A percentile compares a stretch with the other conserved stretches of the same genome.
Conservation (phyloP, 2,329 filamentous ascomycete species). For the Microdochium nivale region DNA sequence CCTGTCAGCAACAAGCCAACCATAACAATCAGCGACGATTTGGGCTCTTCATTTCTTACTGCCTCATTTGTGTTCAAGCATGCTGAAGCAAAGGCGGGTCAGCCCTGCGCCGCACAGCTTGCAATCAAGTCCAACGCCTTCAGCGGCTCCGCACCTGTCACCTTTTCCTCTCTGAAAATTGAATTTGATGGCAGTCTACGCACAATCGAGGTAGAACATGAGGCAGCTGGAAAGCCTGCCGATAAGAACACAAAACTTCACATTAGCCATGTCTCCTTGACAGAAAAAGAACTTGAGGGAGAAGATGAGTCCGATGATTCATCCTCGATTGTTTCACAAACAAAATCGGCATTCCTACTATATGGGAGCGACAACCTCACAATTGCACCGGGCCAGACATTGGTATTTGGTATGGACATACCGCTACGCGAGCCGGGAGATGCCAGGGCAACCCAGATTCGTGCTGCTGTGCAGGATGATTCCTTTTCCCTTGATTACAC, state of each 20-base stretch:
- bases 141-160: constrained; percentile 39
- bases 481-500: constrained; percentile 61
- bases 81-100: constrained; percentile 53
- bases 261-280: constrained; percentile 10
- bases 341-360: constrained; percentile 28
- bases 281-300: constrained; percentile 14
- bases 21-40: constrained; percentile 41
- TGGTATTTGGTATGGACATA: constrained; percentile 63
- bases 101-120: constrained; percentile 49
- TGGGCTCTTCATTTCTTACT: constrained; percentile 43
- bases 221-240: constrained; percentile 7
- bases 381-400: constrained; percentile 57
- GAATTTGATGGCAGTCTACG: constrained; percentile 50
- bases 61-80: constrained; percentile 49
- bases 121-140: constrained; percentile 48
- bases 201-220: constrained; percentile 41
- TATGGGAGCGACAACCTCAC: constrained; percentile 54
- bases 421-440: constrained; percentile 77
- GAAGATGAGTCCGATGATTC: constrained; percentile 17
- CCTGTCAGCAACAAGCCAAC: constrained; percentile 32
- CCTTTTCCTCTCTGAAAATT: constrained; percentile 41
- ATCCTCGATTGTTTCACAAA: constrained; percentile 5
- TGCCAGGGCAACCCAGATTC: constrained; percentile 55
- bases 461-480: constrained; percentile 53
- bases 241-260: constrained; percentile 4